Base-by-base conservation (phyloP, 495 filamentous ascomycete species). In the Penicillium waksmanii region DNA sequence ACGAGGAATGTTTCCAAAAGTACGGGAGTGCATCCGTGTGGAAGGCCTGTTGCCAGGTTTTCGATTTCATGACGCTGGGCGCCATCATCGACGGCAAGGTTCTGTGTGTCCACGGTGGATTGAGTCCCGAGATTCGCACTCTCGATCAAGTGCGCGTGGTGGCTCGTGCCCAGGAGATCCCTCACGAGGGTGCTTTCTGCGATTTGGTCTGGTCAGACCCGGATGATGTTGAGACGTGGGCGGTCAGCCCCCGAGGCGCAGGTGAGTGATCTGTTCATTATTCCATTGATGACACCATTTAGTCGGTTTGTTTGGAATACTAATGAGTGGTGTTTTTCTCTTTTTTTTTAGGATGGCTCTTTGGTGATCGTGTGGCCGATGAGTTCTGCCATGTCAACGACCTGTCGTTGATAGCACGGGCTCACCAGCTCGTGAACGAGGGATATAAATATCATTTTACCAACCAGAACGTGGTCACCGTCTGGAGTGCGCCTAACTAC, bases 351-450 rank as follows among this genome's bases (percentile, higher is more conserved):
- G 78, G 95, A 10, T 98, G 95, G 95, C 79, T 98, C 6, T 98
- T 98, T 69, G 95, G 95, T 18, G 91, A 97, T 66, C 96, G 97
- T 76, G 93, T 98, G 5, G 91, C 93, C 3, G 93, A 89, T n/a
- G 95, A 98, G 79, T 98, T 98, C 80, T 98, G 97, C 74, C 94
- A 98, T 65, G 95, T 98, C 64, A 98, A 98, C 67, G 91, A 91
- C 40, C 81, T 98, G n/a, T 88, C 88, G 55, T 83, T 97, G 53
- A 98, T 98, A 71, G 96, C 95, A 3, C 86, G 95, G 53, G 95
- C 95, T 2, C 95, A 98, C 77, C 95, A 98, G 67, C 83, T 98
- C 5, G 95, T 98, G 55, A 97, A 98, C 61, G 95, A 98, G 73
- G 95, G 95, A 36, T 98, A 96, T 82, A 98, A 98, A 79, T 98